Conservation (phyloP, 2,329 filamentous ascomycete genomes). For the Didymella pomorum region DNA sequence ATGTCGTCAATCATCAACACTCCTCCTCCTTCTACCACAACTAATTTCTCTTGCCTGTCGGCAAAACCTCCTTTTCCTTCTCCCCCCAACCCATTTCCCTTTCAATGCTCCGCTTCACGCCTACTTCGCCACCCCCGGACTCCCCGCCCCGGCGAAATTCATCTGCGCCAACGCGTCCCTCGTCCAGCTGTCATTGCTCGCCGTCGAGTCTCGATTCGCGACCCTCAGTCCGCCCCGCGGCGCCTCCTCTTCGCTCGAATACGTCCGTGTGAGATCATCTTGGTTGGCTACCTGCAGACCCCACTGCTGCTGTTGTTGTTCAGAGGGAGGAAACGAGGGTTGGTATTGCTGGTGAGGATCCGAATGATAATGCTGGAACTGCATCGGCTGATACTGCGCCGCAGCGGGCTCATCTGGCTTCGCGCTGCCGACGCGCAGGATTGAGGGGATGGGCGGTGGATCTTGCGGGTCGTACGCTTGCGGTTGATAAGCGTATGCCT, state of each 20-base stretch:
- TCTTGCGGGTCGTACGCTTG: constrained; percentile 13
- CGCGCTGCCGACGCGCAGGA: constrained; percentile 28
- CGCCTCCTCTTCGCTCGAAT: constrained; percentile 19
- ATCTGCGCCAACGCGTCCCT: constrained; percentile 21
- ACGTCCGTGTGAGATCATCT: constrained; percentile 11
- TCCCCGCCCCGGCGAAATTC: constrained; percentile 15
- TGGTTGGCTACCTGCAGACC: constrained; percentile 8
- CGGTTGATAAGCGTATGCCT: constrained; percentile 19
- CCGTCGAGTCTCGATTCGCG: constrained; percentile 49
- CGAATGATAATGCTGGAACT: constrained; percentile 13
- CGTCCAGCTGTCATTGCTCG: constrained; percentile 30
- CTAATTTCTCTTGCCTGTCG: too few relatives aligned
- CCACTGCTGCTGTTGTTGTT: constrained; percentile 6
- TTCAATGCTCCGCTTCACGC: background rate
- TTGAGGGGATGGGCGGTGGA: constrained; percentile 2
- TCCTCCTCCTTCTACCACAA: too few relatives aligned
- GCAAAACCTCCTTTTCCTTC: background rate
- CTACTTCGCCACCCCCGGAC: constrained; percentile 10
- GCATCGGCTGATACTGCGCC: constrained; percentile 9
- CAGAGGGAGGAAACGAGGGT: constrained; percentile 10
- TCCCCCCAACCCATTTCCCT: too few relatives aligned
- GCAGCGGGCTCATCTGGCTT: constrained; percentile 17
- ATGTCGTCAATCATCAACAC: background rate
- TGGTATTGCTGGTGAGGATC: constrained; percentile 15
- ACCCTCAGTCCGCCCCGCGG: constrained; percentile 45